A percentile compares a stretch with the other conserved stretches of the same genome.
These are phyloP conservation scores for Glycyrrhiza uralensis DNA, from an alignment of 306 rosid genomes.

Conservation along the genomic window DNA sequence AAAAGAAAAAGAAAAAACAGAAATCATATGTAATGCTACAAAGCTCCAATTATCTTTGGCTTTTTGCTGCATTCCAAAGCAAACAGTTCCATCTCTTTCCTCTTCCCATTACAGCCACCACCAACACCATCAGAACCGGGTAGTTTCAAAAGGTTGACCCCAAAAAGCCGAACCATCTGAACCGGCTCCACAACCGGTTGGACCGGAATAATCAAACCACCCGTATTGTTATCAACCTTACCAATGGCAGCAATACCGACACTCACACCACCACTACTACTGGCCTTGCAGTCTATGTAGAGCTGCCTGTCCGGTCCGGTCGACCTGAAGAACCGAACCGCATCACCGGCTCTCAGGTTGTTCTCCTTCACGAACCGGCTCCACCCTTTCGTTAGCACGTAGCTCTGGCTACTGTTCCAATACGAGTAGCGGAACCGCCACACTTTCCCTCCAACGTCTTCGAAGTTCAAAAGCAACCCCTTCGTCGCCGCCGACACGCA, in stretches of 20 bases:
- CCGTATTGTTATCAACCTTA: background rate
- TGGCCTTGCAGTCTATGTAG: conserved; percentile 62
- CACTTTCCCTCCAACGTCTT: conserved; percentile 90
- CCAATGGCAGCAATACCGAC: background rate
- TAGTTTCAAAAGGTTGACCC: conserved; percentile 76
- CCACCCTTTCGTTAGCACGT: conserved; percentile 95
- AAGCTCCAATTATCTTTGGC: conserved; percentile 83
- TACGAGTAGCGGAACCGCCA: conserved; percentile 97
- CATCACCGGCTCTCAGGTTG: conserved; percentile 76
- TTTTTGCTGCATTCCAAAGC: conserved; percentile 70
- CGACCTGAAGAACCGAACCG: conserved; percentile 64
- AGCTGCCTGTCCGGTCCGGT: conserved; percentile 71
- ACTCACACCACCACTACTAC: conserved; percentile 5
- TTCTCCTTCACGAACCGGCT: conserved; percentile 98
- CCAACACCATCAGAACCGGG: conserved; percentile 41
- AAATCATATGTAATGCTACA: conserved; percentile 40
- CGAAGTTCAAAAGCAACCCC: conserved; percentile 74
- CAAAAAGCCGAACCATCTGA: conserved; percentile 77
- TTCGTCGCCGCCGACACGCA: conserved; percentile 29
- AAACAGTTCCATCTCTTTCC: conserved; percentile 72
- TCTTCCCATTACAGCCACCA: conserved; percentile 57
- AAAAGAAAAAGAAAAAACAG: background rate
- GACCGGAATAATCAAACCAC: conserved; percentile 26
- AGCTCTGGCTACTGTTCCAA: conserved; percentile 99
- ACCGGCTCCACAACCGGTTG: conserved; percentile 60